Base-by-base conservation (phyloP, 495 filamentous ascomycete species). In the Penicillium nucicola region DNA sequence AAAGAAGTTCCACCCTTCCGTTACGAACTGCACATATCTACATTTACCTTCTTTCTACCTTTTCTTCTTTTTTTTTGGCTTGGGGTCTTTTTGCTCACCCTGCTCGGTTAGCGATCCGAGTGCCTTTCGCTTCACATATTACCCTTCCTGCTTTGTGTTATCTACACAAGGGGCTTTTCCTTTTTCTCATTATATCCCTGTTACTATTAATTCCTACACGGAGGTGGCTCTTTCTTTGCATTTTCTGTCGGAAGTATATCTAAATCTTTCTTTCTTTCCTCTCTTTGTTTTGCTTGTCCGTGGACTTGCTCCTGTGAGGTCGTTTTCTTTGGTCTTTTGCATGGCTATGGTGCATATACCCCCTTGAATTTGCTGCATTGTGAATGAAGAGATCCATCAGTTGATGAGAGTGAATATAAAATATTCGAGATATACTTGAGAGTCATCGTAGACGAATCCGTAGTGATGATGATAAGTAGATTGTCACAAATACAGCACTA, bases 281-380 rank as follows among this genome's bases (percentile, higher is more conserved):
- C 46, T 48, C 40, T 22, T 34, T 19, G 4, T 17, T 35, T 19
- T 13, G 36, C 17, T 12, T 13, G 22, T 28, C 18, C 33, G 0
- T 1, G 25, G 45, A 48, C 45, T 41, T 57, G 59, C 39, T 55
- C 45, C 20, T 22, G 20, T 22, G 55, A 52, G 55, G 57, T 49
- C 53, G 53, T 53, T 61, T 66, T 62, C 60, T 58, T 63, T 61
- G 55, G 49, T 35, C 34, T 50, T 45, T 67, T 72, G 61, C 66
- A 69, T 70, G 60, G 62, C 55, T 66, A 57, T 57, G 63, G 64
- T 65, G 64, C 60, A 60, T 55, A 72, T 72, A 70, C 69, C 69
- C 64, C 64, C 60, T 62, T 72, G 53, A 51, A 61, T 66, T 72
- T 65, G 58, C 50, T 64, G 59, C 54, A 60, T 63, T 66, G 56